Evolutionary conservation across 495 filamentous ascomycete species (phyloP).

Genomic region (Darksidea phi): DNA sequence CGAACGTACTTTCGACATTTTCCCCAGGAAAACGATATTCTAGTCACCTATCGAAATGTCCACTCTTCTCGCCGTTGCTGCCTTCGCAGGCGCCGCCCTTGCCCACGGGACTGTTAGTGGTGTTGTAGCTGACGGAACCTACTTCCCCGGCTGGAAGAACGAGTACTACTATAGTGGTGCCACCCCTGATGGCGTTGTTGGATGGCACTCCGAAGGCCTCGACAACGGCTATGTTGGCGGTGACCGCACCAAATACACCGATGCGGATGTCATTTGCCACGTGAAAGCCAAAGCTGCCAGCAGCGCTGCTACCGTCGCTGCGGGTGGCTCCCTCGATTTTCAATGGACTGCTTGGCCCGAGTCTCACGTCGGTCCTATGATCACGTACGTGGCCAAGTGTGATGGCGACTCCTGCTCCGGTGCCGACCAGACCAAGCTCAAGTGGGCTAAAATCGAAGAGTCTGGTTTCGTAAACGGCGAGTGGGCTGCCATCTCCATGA

Average conservation of each 20-base stretch:
- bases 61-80: conserved; percentile 10
- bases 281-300: conserved; percentile 12
- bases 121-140: conserved; percentile 17
- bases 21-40: neutral
- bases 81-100: conserved; percentile 17
- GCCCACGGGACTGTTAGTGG: conserved; percentile 25
- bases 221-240: conserved; percentile 29
- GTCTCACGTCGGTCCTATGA: conserved; percentile 31
- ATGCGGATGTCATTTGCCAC: conserved; percentile 34
- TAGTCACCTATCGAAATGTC: conserved; percentile 7
- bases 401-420: conserved; percentile 8
- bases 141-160: conserved; percentile 13
- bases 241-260: neutral
- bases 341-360: conserved; percentile 32
- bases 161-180: conserved; percentile 28
- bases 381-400: conserved; percentile 32
- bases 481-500: conserved; percentile 33
- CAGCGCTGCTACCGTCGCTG: conserved; percentile 5
- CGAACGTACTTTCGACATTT: conserved; percentile 3
- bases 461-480: conserved; percentile 7
- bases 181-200: conserved; percentile 2
- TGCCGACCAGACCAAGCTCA: conserved; percentile 23
- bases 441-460: conserved; percentile 34
- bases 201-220: conserved; percentile 31
- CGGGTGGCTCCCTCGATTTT: conserved; percentile 27